Evolutionary conservation across 2,329 filamentous ascomycete genomes (phyloP), one percentile per base, ranked within the genome.

Genomic region (Ophioceras dolichostomum): DNA sequence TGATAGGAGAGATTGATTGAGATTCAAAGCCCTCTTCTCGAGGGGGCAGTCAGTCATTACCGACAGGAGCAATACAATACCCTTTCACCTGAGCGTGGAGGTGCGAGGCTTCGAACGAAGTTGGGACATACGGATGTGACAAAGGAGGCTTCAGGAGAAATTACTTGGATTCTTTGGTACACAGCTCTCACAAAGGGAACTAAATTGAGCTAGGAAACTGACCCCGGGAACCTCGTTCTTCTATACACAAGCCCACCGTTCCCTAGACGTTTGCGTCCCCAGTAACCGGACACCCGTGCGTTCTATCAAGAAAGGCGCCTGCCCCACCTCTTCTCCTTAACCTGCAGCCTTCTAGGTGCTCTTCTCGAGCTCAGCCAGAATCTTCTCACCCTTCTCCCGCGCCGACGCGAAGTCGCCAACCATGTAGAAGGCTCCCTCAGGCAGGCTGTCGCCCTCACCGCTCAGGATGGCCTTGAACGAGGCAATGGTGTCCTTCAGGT

Each of bases 361-460:
- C 58, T 68, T 65, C 64, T 91, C 84, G 55, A 96, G 75, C 56
- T 96, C 91, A 55, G 91, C 88, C 62, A 98, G 72, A 75, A 98
- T 96, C 87, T 96, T 94, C 80, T 95, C 88, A 73, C 89, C 91
- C 86, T 98, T 98, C 59, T 74, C 79, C 62, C 83, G 83, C 52
- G 88, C 91, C 47, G 85, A 87, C 54, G 84, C 84, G 54, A 96
- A 79, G 73, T 94, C 83, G 62, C 91, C 91, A 64, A 96, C 88
- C 88, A 94, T 94, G 82, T 94, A 95, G 80, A 94, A 72, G 62
- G 70, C 80, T 79, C 80, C 79, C 70, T 96, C 91, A 50, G 91
- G 91, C 49, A 98, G 76, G 68, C 85, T 80, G 62, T 98, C 91
- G 73, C 83, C 85, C 72, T 96, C 89, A 63, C 91, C 91, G 61